Evolutionary conservation across 352 stramenopile species (phyloP), one percentile per base, ranked within the genome.

Genomic region (Phytopythium kandeliae): DNA sequence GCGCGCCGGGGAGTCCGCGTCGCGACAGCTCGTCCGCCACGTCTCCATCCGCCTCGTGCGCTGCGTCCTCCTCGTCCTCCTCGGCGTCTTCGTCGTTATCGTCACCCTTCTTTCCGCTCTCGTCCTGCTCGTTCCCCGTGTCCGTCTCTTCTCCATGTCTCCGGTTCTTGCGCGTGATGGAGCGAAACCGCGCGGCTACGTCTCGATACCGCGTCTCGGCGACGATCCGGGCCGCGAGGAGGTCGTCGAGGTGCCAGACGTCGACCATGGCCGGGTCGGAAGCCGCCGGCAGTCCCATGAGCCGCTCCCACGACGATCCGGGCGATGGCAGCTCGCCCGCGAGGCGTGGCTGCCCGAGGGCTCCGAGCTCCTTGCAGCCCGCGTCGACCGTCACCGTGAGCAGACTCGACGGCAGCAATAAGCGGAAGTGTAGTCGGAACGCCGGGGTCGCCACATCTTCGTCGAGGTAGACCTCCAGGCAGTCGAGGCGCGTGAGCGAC

Each of bases 251-350:
- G 53, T 92, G 80, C 80, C 80, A 92, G 1, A 92, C 80, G 36
- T 92, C 80, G 28, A 92, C 60, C 61, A 92, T 68, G 1, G 76
- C 74, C 40, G 85, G 74, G 38, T 92, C 73, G 1, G 64, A 56
- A 1, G 58, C 45, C n/a, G 64, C 47, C 12, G 80, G 80, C 9
- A 92, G 62, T 3, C 74, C 76, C 16, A 92, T 58, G 35, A 88
- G 55, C 12, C 70, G 69, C 34, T 82, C 70, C 78, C 78, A 92
- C 0, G 76, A 74, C 24, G 57, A 66, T 22, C 33, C 22, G 3
- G 15, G 21, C 2, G 16, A 8, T 7, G 24, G 13, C 22, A 46
- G 22, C 22, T 46, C 24, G 15, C 24, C 31, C 11, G 4, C 13
- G 5, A 33, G 5, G 13, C 13, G 22, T 4, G 19, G 22, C 40